Evolutionary conservation across 768 basidiomycete genomes (phyloP), one percentile per base, ranked within the genome.

Genomic region (Dictyophora rubrovolvata): DNA sequence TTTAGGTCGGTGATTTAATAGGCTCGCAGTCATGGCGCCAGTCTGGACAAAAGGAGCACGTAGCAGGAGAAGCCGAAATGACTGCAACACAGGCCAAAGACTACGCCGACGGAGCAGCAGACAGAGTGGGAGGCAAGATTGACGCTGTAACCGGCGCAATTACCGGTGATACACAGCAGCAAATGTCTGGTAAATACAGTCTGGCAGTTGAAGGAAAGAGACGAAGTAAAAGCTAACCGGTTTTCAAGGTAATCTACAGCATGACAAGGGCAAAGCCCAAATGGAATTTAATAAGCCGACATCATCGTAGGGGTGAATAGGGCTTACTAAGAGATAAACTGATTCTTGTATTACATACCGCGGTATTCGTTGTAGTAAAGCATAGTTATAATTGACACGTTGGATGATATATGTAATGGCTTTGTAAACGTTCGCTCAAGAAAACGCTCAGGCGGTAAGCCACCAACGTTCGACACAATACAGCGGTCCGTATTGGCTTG

Each of bases 21-120:
- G 61, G 63, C 23, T 42, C 57, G 23, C n/a, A 52, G 1, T 53
- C 56, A 11, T 62, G 61, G 61, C n/a, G 18, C 21, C 14, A 60
- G 8, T 60, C 56, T 37, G 63, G 63, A 12, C 53, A 57, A 42
- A 16, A 57, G 28, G 61, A 62, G 49, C 63, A 63, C 46, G 64
- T 63, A 36, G 60, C 56, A n/a, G 64, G 64, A 20, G 64, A 65
- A 51, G 61, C 62, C 37, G 64, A 65, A 49, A 51, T 62, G 51
- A 63, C 62, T 54, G 63, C 64, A n/a, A 63, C 64, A 14, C 61
- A 65, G 46, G 63, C 63, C 1, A 22, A 62, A 51, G 55, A 51
- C 28, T 61, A 56, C 37, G 49, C 48, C 20, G 55, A 51, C 18
- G 59, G 59, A 17, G 36, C 59, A 12, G 59, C 36, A 4, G 59